A percentile compares a stretch with the other conserved stretches of the same genome.
Evolutionary conservation across 441 rosid genomes (phyloP).

Genomic region (Pelargonium fulgidum): DNA sequence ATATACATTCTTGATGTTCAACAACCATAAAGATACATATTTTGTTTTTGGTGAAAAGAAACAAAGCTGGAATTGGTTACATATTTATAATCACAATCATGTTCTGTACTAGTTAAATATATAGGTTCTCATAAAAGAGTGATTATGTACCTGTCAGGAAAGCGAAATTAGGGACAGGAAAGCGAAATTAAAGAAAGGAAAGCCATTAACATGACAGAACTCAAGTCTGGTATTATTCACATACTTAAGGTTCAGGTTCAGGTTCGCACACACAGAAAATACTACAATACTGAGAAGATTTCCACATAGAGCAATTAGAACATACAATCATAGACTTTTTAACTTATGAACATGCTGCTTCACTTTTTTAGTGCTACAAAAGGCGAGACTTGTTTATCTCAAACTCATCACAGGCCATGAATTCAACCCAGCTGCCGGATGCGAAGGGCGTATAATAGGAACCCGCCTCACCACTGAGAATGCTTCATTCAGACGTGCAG

Average conservation of each 20-base stretch:
- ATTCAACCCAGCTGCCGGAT: constrained; percentile 20
- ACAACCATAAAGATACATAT: no score
- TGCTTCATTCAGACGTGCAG: constrained; percentile 28
- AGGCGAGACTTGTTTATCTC: constrained; percentile 4
- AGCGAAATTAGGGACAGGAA: no score
- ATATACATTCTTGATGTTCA: no score
- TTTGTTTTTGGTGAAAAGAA: no score
- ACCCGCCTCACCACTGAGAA: constrained; percentile 28
- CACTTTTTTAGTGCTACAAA: background rate
- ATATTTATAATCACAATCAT: no score
- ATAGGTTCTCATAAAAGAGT: no score
- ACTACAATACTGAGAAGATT: background rate
- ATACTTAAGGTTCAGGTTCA: background rate
- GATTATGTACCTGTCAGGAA: no score
- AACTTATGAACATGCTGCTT: constrained; percentile 1
- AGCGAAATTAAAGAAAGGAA: no score
- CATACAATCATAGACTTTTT: background rate
- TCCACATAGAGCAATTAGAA: background rate
- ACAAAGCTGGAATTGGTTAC: no score
- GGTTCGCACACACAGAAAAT: background rate
- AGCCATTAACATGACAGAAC: background rate
- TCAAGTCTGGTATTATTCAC: background rate
- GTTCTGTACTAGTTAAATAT: no score
- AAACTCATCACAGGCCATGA: constrained; percentile 24
- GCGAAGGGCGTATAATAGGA: constrained; percentile 22